phyloP scores from a whole-genome alignment of 116 monocot genomes.

The Iris pallida region DNA sequence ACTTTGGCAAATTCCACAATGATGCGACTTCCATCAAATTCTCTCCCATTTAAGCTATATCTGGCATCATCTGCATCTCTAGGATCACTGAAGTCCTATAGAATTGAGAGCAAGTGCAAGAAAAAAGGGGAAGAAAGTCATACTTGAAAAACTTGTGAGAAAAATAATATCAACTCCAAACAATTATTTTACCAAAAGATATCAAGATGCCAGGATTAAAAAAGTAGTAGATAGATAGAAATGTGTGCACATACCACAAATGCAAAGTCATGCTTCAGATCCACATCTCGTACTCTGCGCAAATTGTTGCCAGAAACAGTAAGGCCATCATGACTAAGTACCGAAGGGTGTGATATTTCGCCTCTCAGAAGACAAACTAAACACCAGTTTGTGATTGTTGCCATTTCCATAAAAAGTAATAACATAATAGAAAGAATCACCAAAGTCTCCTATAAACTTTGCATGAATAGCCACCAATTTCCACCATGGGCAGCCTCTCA shows the following conservation, averaged over 20 bases:
- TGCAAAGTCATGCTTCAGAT: constrained; percentile 98
- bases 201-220: background rate
- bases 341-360: constrained; percentile 54
- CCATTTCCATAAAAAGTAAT: constrained; percentile 83
- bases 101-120: constrained; percentile 1
- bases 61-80: constrained; percentile 93
- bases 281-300: constrained; percentile 99
- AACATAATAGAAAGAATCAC: constrained; percentile 94
- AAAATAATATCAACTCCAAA: constrained; percentile 38
- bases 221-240: constrained; percentile 18
- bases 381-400: constrained; percentile 65
- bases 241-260: constrained; percentile 81
- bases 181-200: constrained; percentile 14
- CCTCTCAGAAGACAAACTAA: constrained; percentile 66
- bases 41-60: constrained; percentile 66
- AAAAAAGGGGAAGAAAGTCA: constrained; percentile 13
- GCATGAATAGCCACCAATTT: constrained; percentile 86
- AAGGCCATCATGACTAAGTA: constrained; percentile 82
- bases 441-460: constrained; percentile 80
- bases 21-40: constrained; percentile 79
- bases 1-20: constrained; percentile 83
- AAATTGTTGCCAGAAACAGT: constrained; percentile 95
- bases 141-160: constrained; percentile 43
- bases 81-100: constrained; percentile 75
- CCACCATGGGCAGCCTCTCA: constrained; percentile 74